Percentiles rank a stretch among this genome's conserved stretches.
phyloP scores from a whole-genome alignment of 2,329 filamentous ascomycete genomes.

The Exophiala aquamarina region DNA sequence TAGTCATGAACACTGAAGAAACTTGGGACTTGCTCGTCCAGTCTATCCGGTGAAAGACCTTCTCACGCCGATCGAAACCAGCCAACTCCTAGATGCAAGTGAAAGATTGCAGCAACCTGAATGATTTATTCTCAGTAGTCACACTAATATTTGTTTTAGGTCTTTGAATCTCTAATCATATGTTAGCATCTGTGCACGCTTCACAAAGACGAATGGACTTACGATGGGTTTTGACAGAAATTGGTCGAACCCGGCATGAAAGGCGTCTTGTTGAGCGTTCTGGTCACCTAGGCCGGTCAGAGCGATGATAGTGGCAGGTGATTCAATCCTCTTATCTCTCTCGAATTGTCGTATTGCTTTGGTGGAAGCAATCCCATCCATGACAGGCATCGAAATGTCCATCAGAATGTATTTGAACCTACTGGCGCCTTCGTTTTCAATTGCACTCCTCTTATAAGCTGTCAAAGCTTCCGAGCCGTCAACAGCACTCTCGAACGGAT shows the following conservation, averaged over 20 bases:
- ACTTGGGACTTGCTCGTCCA: no score
- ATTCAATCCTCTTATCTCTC: conserved; percentile 33
- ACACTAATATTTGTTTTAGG: no score
- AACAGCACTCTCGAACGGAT: conserved; percentile 38
- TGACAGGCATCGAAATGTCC: conserved; percentile 50
- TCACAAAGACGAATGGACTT: conserved; percentile 1
- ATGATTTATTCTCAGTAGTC: no score
- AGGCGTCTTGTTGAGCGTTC: conserved; percentile 44
- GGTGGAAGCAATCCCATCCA: conserved; percentile 50
- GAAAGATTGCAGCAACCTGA: no score
- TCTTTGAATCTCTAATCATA: no score
- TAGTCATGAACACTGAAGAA: no score
- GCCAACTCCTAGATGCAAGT: no score
- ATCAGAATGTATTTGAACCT: conserved; percentile 49
- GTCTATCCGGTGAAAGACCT: no score
- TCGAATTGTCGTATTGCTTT: conserved; percentile 46
- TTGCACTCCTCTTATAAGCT: conserved; percentile 29
- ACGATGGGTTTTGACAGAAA: conserved; percentile 49
- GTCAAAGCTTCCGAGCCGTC: conserved; percentile 46
- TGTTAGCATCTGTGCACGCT: no score
- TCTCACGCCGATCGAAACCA: no score
- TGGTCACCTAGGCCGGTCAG: conserved; percentile 44
- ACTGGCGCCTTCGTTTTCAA: conserved; percentile 32
- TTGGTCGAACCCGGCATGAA: conserved; percentile 44
- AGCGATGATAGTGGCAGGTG: conserved; percentile 43